Evolutionary conservation across 1,139 yeast genomes (phyloP), one percentile per base, ranked within the genome.

Genomic region (Citeromyces siamensis): DNA sequence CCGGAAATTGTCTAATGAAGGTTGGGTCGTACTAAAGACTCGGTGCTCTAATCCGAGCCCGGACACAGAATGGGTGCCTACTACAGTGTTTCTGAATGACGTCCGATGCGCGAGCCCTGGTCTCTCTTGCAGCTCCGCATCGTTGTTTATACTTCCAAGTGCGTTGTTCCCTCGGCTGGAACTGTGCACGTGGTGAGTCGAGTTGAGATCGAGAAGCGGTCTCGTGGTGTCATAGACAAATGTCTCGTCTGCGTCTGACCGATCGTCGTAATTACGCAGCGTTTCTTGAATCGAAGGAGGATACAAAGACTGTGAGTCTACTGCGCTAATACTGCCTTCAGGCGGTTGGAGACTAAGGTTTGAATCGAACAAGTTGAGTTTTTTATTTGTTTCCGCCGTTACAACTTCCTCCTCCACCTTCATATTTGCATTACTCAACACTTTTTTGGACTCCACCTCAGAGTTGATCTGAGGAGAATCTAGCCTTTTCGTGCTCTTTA

Each of bases 381-480:
- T 36, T 9, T 18, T n/a, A 10, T 16, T 23, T 27, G 32, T 21
- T 16, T 36, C 38, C 4, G 38, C 31, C 22, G 31, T 36, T 26
- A 36, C 38, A 9, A 18, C 13, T 21, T 36, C 38, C 19, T 36
- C 35, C 8, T 32, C 31, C 10, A 36, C 38, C 16, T 36, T 36
- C 19, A 36, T 16, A 5, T 36, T 31, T 4, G 35, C 37, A 26
- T 14, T 35, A n/a, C 18, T 29, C 6, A 14, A n/a, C 33, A 17
- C 19, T 29, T 14, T 14, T 14, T 17, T 14, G 6, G 33, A 29
- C 19, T 29, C 19, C 7, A n/a, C 19, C 9, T 17, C 18, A 5
- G 19, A 17, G 17, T 6, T 12, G 6, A 29, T 6, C n/a, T 17
- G 19, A 29, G 17, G 18, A 14, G 18, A 5, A 5, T 14, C 33